Conservation (phyloP, 331 rosid species). For the Arachis monticola region DNA sequence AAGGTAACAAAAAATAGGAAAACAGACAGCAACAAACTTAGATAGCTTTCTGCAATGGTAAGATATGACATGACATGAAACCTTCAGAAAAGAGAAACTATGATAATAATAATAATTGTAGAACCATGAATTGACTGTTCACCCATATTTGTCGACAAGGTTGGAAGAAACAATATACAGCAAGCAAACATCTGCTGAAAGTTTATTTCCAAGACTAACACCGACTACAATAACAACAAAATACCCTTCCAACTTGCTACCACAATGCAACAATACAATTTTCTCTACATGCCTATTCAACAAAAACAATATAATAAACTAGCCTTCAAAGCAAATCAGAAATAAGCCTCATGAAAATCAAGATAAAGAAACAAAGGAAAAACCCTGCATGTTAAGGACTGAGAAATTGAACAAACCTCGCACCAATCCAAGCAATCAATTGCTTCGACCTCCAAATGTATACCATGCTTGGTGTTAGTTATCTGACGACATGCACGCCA, state of each 20-base stretch:
- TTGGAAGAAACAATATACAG: slow-evolving; percentile 7
- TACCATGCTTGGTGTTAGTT: slow-evolving; percentile 42
- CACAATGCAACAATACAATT: slow-evolving; percentile 4
- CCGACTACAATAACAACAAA: background rate
- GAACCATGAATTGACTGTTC: background rate
- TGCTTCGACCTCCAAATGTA: slow-evolving; percentile 66
- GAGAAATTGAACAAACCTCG: slow-evolving; percentile 65
- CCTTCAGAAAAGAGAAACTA: background rate
- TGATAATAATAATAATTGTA: background rate
- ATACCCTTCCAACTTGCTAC: slow-evolving; percentile 15
- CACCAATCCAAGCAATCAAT: slow-evolving; percentile 91
- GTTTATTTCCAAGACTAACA: background rate
- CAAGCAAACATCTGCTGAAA: slow-evolving; percentile 3
- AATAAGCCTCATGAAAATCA: background rate
- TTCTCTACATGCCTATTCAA: background rate
- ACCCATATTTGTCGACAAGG: slow-evolving; percentile 13
- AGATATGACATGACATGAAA: slow-evolving; percentile 7
- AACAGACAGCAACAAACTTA: slow-evolving; percentile 8
- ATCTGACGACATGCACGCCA: slow-evolving; percentile 89
- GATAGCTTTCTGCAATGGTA: background rate
- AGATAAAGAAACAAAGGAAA: background rate
- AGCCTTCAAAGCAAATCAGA: background rate
- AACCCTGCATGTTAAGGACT: background rate
- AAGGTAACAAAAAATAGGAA: slow-evolving; percentile 5
- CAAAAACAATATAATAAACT: slow-evolving; percentile 1